These are phyloP conservation scores for Nyssa sinensis DNA, from an alignment of 148 eudicot genomes.

Conservation along the genomic window DNA sequence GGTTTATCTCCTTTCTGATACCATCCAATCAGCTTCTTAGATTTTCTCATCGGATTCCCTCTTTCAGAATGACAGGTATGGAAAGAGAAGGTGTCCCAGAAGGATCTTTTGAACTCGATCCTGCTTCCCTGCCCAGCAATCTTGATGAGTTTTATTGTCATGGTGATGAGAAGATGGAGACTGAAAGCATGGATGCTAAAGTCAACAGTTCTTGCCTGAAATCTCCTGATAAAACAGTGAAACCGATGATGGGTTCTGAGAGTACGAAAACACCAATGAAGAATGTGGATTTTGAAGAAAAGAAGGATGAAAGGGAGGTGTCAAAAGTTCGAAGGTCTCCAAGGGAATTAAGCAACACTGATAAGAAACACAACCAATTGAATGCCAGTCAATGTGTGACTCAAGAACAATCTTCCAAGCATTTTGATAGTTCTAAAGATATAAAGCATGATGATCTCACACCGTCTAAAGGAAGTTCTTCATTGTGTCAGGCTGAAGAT, in stretches of 20 bases:
- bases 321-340: constrained; percentile 21
- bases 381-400: constrained; percentile 3
- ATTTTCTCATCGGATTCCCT: constrained; percentile 45
- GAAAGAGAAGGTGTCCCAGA: constrained; percentile 36
- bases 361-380: neutral
- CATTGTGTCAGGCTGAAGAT: neutral
- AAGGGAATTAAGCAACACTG: constrained; percentile 3
- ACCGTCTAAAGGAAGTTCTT: neutral
- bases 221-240: constrained; percentile 8
- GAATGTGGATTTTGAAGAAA: constrained; percentile 6
- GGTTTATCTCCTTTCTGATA: constrained; percentile 9
- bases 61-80: constrained; percentile 30
- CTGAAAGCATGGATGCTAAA: constrained; percentile 10
- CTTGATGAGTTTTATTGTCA: constrained; percentile 15
- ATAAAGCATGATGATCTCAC: neutral
- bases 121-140: constrained; percentile 30
- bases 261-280: constrained; percentile 14
- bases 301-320: constrained; percentile 7
- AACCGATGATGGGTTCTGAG: constrained; percentile 5
- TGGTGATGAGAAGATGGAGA: constrained; percentile 7
- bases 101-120: constrained; percentile 47
- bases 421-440: constrained; percentile 2
- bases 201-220: neutral
- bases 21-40: constrained; percentile 27
- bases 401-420: neutral